Evolutionary conservation across 1,284 basidiomycete genomes (phyloP).

Genomic region (Ustilago vetiveriae): DNA sequence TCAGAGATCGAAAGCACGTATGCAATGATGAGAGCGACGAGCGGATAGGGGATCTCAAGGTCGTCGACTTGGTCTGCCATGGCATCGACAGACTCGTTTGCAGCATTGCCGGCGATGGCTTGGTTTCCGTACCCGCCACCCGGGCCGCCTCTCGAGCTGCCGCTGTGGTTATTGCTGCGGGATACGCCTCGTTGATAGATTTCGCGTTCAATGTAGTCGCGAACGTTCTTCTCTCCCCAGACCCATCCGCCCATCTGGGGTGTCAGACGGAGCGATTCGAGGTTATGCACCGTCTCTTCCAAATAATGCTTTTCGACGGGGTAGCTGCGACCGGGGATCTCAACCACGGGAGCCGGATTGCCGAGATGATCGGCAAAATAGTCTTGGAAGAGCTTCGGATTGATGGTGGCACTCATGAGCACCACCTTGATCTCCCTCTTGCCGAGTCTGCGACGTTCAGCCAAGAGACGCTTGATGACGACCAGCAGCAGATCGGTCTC

Average conservation of each 20-base stretch:
- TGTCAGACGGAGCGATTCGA: constrained; percentile 51
- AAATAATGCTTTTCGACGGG: constrained; percentile 85
- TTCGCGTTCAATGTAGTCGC: constrained; percentile 80
- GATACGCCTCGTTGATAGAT: constrained; percentile 40
- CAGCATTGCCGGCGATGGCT: constrained; percentile 37
- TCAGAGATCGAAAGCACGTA: constrained; percentile 79
- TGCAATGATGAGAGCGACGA: constrained; percentile 83
- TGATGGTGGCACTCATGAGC: constrained; percentile 95
- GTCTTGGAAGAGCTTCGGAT: constrained; percentile 84
- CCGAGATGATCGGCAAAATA: constrained; percentile 77
- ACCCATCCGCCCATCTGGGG: constrained; percentile 74
- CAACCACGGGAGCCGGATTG: constrained; percentile 78
- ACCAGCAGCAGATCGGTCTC: constrained; percentile 92
- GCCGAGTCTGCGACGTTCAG: constrained; percentile 76
- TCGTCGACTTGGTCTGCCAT: constrained; percentile 72
- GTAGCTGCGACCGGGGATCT: constrained; percentile 90
- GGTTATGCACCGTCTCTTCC: constrained; percentile 76
- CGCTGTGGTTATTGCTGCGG: constrained; percentile 16
- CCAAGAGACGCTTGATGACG: constrained; percentile 85
- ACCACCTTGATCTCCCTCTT: constrained; percentile 84
- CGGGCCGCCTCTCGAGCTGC: constrained; percentile 2
- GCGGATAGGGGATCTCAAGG: constrained; percentile 82
- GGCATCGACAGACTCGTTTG: constrained; percentile 53
- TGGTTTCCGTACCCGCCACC: constrained; percentile 28
- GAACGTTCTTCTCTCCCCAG: constrained; percentile 78